Base-by-base conservation (phyloP, 73 alveolate genomes). In the Paramecium sonneborni region DNA sequence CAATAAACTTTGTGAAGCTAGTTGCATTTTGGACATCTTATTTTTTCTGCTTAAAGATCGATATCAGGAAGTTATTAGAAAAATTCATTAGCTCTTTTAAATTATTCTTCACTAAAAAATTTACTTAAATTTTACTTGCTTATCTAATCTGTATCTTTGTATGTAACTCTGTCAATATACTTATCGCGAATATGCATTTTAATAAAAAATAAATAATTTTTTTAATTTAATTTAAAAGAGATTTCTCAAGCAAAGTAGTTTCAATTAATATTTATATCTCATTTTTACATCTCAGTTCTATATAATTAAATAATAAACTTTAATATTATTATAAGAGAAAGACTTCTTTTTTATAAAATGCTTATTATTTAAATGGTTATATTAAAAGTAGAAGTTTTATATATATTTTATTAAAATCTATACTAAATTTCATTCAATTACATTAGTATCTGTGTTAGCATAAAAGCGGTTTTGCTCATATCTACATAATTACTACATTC, bases 1-100 rank as follows among this genome's bases (percentile, higher is more conserved):
- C 92, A 85, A 85, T 85, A 85, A 24, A 56, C 38, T 85, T 85
- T 85, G 28, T 72, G 74, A 14, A 30, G 32, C 12, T 34, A 30
- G 18, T 85, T 57, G 35, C 92, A 85, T 9, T 56, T 85, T 3
- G 92, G 92, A 28, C 92, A 85, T 85, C 52, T 44, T n/a, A 30
- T 10, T 85, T 72, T 85, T 56, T 85, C 62, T 23, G 69, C 38
- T 1, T 85, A 34, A 24, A 56, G 39, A 10, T 85, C 48, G 52
- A 85, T 20, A 24, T 39, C 11, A 39, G 79, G 57, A 28, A 85
- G 55, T 85, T 28, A 9, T 30, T 62, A 85, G 85, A 72, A 56
- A 43, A 85, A 85, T 30, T 85, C 52, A 30, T 85, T 26, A 9
- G 92, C 85, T 56, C 85, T 85, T 28, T 85, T 46, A 57, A 56